Conservation (phyloP, 1,284 basidiomycete species). For the Sporisorium graminicola region DNA sequence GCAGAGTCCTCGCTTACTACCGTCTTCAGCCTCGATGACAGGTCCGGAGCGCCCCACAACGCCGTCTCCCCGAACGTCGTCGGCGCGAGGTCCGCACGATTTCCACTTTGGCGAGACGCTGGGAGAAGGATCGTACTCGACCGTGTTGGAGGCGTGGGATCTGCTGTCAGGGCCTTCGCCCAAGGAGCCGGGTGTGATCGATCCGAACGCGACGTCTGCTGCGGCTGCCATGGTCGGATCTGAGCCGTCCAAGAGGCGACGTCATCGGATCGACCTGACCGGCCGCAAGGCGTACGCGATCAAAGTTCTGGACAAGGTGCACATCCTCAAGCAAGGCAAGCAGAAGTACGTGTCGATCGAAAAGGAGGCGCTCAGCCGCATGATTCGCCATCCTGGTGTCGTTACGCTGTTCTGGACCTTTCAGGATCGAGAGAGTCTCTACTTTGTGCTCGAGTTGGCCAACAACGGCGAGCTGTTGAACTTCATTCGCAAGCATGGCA, state of each 20-base stretch:
- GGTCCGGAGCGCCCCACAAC: slow-evolving; percentile 22
- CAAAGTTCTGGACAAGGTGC: slow-evolving; percentile 69
- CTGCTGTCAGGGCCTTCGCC: slow-evolving; percentile 42
- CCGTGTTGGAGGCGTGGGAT: slow-evolving; percentile 68
- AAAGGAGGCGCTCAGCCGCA: slow-evolving; percentile 67
- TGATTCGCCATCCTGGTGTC: slow-evolving; percentile 64
- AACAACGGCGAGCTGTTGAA: slow-evolving; percentile 66
- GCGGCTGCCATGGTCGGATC: slow-evolving; percentile 53
- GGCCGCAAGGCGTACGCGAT: slow-evolving; percentile 63
- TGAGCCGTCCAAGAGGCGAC: slow-evolving; percentile 23
- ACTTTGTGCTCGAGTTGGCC: slow-evolving; percentile 68
- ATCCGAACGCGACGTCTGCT: slow-evolving; percentile 43
- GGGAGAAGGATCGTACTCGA: slow-evolving; percentile 68
- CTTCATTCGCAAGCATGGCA: slow-evolving; percentile 63
- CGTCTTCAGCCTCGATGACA: slow-evolving; percentile 14
- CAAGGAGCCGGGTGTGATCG: slow-evolving; percentile 36
- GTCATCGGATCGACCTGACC: slow-evolving; percentile 29
- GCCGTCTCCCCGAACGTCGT: slow-evolving; percentile 21
- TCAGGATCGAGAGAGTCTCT: slow-evolving; percentile 66
- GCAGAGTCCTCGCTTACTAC: slow-evolving; percentile 34
- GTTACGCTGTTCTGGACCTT: slow-evolving; percentile 68
- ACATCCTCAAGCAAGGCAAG: slow-evolving; percentile 69
- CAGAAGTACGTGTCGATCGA: slow-evolving; percentile 68
- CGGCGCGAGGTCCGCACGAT: slow-evolving; percentile 57
- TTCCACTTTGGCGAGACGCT: slow-evolving; percentile 68